Conservation (phyloP, 768 basidiomycete genomes). For the Rhizopogon salebrosus region DNA sequence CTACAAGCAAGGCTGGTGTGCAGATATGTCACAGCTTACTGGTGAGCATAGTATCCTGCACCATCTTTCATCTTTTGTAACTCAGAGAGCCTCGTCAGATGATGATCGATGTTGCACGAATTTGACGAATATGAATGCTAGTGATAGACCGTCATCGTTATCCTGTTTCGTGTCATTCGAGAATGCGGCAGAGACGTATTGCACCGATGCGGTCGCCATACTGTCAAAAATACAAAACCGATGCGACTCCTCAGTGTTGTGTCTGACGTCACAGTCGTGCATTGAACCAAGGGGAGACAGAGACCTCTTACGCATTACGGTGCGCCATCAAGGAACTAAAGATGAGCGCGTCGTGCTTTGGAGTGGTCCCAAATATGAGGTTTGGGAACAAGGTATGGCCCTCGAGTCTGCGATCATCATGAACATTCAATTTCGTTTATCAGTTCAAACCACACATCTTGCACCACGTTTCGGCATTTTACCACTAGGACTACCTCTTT, state of each 20-base stretch:
- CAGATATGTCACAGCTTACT: constrained; percentile 24
- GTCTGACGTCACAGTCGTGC: constrained; percentile 41
- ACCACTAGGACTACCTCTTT: constrained; percentile 33
- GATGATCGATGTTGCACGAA: constrained; percentile 15
- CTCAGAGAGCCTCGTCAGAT: neutral
- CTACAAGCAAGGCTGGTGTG: constrained; percentile 57
- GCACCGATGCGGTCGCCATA: constrained; percentile 53
- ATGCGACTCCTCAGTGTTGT: constrained; percentile 36
- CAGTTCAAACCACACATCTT: neutral
- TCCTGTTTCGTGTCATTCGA: constrained; percentile 43
- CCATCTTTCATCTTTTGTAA: neutral
- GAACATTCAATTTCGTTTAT: neutral
- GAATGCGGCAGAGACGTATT: constrained; percentile 32
- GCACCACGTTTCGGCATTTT: constrained; percentile 16
- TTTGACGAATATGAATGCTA: neutral
- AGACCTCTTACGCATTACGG: constrained; percentile 51
- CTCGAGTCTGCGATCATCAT: neutral
- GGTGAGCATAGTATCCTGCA: constrained; percentile 18
- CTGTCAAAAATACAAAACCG: constrained; percentile 32
- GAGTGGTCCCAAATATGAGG: constrained; percentile 63
- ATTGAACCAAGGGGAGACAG: constrained; percentile 44
- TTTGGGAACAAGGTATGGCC: constrained; percentile 60
- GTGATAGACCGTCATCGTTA: constrained; percentile 6
- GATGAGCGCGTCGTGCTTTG: constrained; percentile 52
- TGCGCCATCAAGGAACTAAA: constrained; percentile 18